Evolutionary conservation across 1,139 yeast genomes (phyloP).

Genomic region (Blastobotrys buckinghamii): DNA sequence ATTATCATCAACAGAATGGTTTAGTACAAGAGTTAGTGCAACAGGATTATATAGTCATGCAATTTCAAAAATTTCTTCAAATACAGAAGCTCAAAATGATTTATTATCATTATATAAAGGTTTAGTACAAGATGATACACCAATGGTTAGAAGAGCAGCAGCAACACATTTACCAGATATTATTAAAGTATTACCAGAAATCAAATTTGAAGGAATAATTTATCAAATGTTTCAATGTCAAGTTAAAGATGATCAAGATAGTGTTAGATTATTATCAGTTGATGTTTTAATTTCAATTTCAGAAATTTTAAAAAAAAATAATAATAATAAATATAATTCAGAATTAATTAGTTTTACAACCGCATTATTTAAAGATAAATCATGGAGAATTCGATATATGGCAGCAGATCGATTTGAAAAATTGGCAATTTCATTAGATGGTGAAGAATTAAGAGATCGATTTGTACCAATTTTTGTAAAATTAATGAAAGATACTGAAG

Average conservation of each 20-base stretch:
- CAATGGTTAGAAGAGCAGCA: slow-evolving; percentile 96
- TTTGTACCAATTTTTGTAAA: slow-evolving; percentile 66
- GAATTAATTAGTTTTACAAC: slow-evolving; percentile 40
- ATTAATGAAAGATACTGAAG: slow-evolving; percentile 87
- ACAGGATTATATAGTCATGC: slow-evolving; percentile 81
- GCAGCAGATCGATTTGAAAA: slow-evolving; percentile 87
- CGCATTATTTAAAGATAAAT: slow-evolving; percentile 75
- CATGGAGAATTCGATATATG: slow-evolving; percentile 98
- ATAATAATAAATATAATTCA: slow-evolving; percentile 26
- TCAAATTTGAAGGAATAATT: slow-evolving; percentile 37
- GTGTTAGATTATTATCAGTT: slow-evolving; percentile 84
- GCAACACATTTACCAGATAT: slow-evolving; percentile 76
- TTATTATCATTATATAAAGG: slow-evolving; percentile 63
- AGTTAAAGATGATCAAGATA: slow-evolving; percentile 86
- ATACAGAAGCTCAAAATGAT: slow-evolving; percentile 39
- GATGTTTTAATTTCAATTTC: slow-evolving; percentile 66
- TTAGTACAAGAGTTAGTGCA: slow-evolving; percentile 85
- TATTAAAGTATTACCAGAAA: slow-evolving; percentile 49
- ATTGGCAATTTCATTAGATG: slow-evolving; percentile 61
- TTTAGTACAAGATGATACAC: slow-evolving; percentile 84
- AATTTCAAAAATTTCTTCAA: slow-evolving; percentile 54
- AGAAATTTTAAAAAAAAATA: slow-evolving; percentile 28
- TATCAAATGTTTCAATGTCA: slow-evolving; percentile 77
- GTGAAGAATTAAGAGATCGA: slow-evolving; percentile 46
- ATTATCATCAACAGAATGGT: slow-evolving; percentile 89